Base-by-base conservation (phyloP, 805 yeast species). In the Groenewaldozyma salmanticensis region DNA sequence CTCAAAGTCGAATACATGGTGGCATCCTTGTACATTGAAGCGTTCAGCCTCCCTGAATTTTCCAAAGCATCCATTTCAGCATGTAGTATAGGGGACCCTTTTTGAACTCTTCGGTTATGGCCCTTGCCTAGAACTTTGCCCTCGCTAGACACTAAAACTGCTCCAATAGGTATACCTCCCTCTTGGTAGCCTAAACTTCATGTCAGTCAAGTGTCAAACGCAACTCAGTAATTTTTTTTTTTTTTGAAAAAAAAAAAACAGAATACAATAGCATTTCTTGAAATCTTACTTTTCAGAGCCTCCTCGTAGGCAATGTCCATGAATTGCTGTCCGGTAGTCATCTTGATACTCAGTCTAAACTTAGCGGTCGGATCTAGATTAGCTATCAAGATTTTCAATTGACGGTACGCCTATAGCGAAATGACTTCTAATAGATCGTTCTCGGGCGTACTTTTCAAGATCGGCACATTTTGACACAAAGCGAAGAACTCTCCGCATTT, bases 81-180 rank as follows among this genome's bases (percentile, higher is more conserved):
- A 54, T 90, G 98, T 44, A 90, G 67, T 15, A 81, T 84, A 15
- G 96, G 77, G 9, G 94, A 81, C 16, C 71, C 67, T 58, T 84
- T 82, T 62, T 90, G 97, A 47, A 90, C 72, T 53, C 98, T 72
- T 78, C 76, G 70, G 62, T 90, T 90, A 61, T 86, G 97, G 11
- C 98, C 97, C 37, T 77, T 68, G 21, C 96, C 96, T 9, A 88
- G 67, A 9, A 90, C 73, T 3, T 75, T 72, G 16, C 96, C 96
- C 45, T 82, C 88, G 49, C 73, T 77, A 40, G 72, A 70, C 35
- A 85, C 71, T 40, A 84, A 66, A 31, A 80, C 81, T 4, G 87
- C 90, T 9, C 94, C 85, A 45, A 86, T 86, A 3, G 95, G 95
- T 20, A 87, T 79, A 37, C 96, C 96, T n/a, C 94, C 94, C 62